These are phyloP conservation scores for Didymella arachidicola DNA, from an alignment of 2,329 filamentous ascomycete genomes.

Conservation along the genomic window DNA sequence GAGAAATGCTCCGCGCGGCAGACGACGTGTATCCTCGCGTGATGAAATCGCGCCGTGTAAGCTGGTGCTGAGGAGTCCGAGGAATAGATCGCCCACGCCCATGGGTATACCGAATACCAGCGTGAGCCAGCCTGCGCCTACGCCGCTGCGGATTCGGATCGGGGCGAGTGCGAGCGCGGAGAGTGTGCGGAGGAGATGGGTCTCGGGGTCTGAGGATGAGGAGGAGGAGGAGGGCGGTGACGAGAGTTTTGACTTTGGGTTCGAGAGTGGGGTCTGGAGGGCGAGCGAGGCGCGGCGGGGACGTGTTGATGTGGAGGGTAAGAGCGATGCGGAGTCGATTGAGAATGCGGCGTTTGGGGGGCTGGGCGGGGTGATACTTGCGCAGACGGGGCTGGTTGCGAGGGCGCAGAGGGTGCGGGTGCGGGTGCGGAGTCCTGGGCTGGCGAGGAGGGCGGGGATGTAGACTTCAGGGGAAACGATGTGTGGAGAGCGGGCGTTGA, in stretches of 20 bases:
- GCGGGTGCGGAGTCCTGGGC: not conserved
- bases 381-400: slow-evolving; percentile 3
- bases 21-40: not conserved
- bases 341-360: not conserved
- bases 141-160: not conserved
- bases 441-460: not conserved
- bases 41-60: not conserved
- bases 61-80: not conserved
- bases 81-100: slow-evolving; percentile 22
- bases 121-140: not conserved
- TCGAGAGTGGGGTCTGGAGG: no score
- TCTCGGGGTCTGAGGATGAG: slow-evolving; percentile 7
- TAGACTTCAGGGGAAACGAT: no score
- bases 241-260: no score
- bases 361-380: not conserved
- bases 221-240: not conserved
- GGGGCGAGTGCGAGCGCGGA: not conserved
- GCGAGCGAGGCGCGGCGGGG: no score
- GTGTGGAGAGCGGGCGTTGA: not conserved
- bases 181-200: slow-evolving; percentile 19
- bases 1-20: no score
- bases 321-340: not conserved
- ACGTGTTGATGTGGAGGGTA: no score
- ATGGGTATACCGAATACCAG: slow-evolving; percentile 20
- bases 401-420: slow-evolving; percentile 8